A percentile compares a stretch with the other conserved stretches of the same genome.
phyloP scores from a whole-genome alignment of 2,329 filamentous ascomycete species.

The Arthrocladium fulminans region DNA sequence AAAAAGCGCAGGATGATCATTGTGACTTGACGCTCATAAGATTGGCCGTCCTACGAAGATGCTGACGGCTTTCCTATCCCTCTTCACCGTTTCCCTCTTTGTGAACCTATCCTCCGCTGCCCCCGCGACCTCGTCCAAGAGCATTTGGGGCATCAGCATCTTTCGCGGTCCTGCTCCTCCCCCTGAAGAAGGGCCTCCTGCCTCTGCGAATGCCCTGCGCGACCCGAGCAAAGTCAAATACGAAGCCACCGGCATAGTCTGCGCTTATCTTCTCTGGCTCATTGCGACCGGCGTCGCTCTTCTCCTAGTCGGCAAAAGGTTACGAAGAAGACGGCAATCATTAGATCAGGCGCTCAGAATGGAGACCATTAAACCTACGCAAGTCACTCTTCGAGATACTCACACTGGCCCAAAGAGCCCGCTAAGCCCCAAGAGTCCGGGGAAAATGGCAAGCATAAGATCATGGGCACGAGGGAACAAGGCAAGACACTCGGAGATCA shows the following conservation, averaged over 20 bases:
- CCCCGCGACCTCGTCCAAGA: slow-evolving; percentile 9
- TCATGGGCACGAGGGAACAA: slow-evolving; percentile 29
- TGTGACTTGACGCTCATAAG: slow-evolving; percentile 7
- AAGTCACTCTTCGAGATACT: slow-evolving; percentile 4
- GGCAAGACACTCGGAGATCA: slow-evolving; percentile 1
- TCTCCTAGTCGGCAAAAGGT: slow-evolving; percentile 52
- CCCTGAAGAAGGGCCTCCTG: slow-evolving; percentile 51
- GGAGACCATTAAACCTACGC: slow-evolving; percentile 46
- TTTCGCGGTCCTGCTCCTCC: slow-evolving; percentile 50
- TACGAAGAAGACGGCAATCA: slow-evolving; percentile 43
- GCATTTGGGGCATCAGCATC: slow-evolving; percentile 34
- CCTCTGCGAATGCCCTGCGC: slow-evolving; percentile 51
- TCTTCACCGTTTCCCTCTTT: slow-evolving; percentile 9
- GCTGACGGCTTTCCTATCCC: slow-evolving; percentile 12
- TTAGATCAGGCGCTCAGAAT: slow-evolving; percentile 46
- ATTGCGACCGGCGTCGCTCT: slow-evolving; percentile 62
- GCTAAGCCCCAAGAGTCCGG: slow-evolving; percentile 27
- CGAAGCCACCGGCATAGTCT: slow-evolving; percentile 75
- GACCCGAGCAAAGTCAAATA: slow-evolving; percentile 62
- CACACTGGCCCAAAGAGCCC: slow-evolving; percentile 13
- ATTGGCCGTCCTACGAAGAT: slow-evolving; percentile 21
- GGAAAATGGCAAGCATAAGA: slow-evolving; percentile 29
- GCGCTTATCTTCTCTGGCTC: slow-evolving; percentile 70
- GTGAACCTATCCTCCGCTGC: slow-evolving; percentile 10
- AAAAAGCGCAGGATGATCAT: slow-evolving; percentile 12